phyloP scores from a whole-genome alignment of 148 eudicot genomes.

The Polygonum maritimum region DNA sequence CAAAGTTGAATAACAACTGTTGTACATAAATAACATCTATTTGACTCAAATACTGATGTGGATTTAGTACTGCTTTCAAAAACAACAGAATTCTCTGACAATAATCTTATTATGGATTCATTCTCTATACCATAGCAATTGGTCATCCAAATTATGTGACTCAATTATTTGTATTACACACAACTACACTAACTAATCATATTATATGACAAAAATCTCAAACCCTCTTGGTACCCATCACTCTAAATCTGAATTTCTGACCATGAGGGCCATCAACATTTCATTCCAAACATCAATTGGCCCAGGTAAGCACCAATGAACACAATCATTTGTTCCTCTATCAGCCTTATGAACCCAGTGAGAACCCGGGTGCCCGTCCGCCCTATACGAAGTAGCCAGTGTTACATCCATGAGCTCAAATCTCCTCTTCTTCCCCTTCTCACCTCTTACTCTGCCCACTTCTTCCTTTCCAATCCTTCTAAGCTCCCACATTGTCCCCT shows the following conservation, averaged over 20 bases:
- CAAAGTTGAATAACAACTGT: neutral
- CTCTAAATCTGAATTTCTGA: neutral
- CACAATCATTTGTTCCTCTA: constrained; percentile 41
- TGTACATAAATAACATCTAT: neutral
- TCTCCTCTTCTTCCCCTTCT: constrained; percentile 14
- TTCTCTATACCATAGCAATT: neutral
- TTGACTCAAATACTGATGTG: neutral
- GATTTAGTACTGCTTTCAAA: neutral
- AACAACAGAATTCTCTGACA: neutral
- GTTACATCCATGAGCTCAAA: constrained; percentile 39
- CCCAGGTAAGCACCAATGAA: constrained; percentile 61
- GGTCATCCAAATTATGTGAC: neutral
- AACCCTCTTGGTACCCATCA: neutral
- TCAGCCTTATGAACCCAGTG: constrained; percentile 32
- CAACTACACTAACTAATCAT: neutral
- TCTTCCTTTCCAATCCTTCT: constrained; percentile 2
- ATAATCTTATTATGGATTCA: neutral
- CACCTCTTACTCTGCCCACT: neutral
- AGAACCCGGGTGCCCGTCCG: constrained; percentile 54
- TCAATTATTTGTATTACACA: neutral
- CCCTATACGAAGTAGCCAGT: constrained; percentile 32
- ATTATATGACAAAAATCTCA: neutral
- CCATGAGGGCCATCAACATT: constrained; percentile 18
- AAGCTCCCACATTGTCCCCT: neutral
- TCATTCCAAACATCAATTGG: constrained; percentile 51